phyloP scores from a whole-genome alignment of 2,329 filamentous ascomycete genomes.

The Beauveria caledonica region DNA sequence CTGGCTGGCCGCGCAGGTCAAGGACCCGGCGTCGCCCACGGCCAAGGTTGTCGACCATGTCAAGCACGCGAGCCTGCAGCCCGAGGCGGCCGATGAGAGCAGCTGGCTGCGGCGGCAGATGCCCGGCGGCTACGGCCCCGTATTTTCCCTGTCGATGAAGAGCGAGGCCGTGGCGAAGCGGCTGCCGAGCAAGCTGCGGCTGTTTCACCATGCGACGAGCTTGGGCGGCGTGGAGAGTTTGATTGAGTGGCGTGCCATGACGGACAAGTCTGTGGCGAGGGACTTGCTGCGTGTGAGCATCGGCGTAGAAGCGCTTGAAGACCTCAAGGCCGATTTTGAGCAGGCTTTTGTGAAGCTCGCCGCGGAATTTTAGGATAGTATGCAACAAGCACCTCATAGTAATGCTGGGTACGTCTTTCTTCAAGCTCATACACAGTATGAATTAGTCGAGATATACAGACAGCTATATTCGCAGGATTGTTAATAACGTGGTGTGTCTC shows the following conservation, averaged over 20 bases:
- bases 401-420: too few species aligned
- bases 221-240: constrained; percentile 89
- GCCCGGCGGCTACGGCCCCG: constrained; percentile 82
- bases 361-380: neutral
- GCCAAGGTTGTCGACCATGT: constrained; percentile 51
- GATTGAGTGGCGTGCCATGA: constrained; percentile 95
- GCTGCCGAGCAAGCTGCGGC: constrained; percentile 66
- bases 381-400: neutral
- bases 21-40: constrained; percentile 32
- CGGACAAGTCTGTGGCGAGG: constrained; percentile 63
- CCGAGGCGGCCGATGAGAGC: constrained; percentile 43
- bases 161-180: constrained; percentile 51
- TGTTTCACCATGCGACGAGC: constrained; percentile 94
- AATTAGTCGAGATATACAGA: neutral
- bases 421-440: neutral
- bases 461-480: too few species aligned
- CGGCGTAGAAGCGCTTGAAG: constrained; percentile 80
- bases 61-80: constrained; percentile 74
- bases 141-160: constrained; percentile 68
- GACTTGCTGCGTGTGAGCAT: constrained; percentile 72
- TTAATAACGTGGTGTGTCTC: too few species aligned
- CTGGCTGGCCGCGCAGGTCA: constrained; percentile 55
- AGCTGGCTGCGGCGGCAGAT: constrained; percentile 81
- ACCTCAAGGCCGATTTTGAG: constrained; percentile 68
- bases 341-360: constrained; percentile 53